Base-by-base conservation (phyloP, 2,329 filamentous ascomycete genomes). In the Madurella fahalii region DNA sequence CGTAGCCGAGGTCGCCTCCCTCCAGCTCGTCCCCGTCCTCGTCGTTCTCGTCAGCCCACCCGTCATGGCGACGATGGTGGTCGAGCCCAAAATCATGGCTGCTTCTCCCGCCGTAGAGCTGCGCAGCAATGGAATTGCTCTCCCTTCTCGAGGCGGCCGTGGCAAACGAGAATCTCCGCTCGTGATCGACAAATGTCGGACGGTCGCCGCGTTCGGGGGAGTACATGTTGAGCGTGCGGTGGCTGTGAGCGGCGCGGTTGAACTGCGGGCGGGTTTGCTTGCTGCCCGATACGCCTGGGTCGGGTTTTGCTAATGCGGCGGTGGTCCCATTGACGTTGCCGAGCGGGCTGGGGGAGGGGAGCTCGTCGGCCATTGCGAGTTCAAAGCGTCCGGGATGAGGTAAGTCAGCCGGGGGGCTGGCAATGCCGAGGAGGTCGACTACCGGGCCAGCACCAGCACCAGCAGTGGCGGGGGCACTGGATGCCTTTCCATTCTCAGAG, bases 1-100 rank as follows among this genome's bases (percentile, higher is more conserved):
- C 90, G 72, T 95, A 99, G 9, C 94, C 94, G 30, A 99, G 74
- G 71, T 99, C 94, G 1, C 94, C 94, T 4, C 58, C 63, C 65
- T 96, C 92, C 8, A 91, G 77, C 63, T 95, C 89, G 63, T 91
- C 89, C 48, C 85, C 83, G 57, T 85, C 81, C 56, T 83, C 64
- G 59, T 85, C 81, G 37, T 84, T n/a, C n/a, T n/a, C 83, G 47
- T 82, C 79, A 50, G 79, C 94, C 15, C 50, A 55, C 64, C 96
- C 91, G 7, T 90, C 25, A 4, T 25, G 25, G 25, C 25, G 25
- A 9, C 37, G 32, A 3, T 30, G 9, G 20, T 50, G 40, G 45
- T 39, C 47, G 40, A 15, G 16, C 20, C 41, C 9, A 17, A 37
- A 45, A 11, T n/a, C 18, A 17, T 49, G 37, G 9, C 13, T 40